Evolutionary conservation across 208 protist genomes (phyloP).

Genomic region (Trypanosomatidae sp.): DNA sequence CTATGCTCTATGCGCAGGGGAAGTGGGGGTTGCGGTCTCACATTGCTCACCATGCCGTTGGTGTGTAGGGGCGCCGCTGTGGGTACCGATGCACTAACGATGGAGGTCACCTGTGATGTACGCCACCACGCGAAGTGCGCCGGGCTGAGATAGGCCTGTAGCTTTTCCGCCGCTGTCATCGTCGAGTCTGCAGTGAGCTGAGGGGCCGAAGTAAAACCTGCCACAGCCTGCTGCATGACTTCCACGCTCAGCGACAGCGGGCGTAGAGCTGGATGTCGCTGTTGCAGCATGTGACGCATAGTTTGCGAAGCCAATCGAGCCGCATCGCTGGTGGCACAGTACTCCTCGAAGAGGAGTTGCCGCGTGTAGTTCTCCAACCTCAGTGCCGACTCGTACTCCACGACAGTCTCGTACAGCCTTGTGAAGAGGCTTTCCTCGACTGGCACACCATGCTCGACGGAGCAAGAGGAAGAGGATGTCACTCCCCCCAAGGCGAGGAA

Average conservation of each 20-base stretch:
- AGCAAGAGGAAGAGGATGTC: not conserved
- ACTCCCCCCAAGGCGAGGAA: not conserved
- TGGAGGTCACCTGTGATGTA: not conserved
- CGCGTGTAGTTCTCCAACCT: constrained; percentile 47
- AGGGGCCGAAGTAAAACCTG: no score
- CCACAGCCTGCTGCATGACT: not conserved
- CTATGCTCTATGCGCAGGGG: not conserved
- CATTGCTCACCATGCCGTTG: not conserved
- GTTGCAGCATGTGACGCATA: constrained; percentile 18
- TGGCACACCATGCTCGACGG: not conserved
- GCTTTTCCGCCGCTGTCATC: not conserved
- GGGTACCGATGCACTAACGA: not conserved
- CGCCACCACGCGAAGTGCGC: constrained; percentile 17
- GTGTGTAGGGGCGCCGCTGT: not conserved
- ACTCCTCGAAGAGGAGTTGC: constrained; percentile 26
- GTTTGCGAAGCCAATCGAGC: constrained; percentile 16
- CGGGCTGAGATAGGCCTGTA: constrained; percentile 9
- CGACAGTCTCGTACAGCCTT: constrained; percentile 16
- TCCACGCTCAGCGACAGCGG: constrained; percentile 4
- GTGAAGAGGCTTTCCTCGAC: not conserved
- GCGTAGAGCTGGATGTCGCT: constrained; percentile 28
- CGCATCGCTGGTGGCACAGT: constrained; percentile 11
- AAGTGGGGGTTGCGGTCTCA: not conserved
- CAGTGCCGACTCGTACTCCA: constrained; percentile 33
- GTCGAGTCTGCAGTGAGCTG: not conserved